phyloP scores from a whole-genome alignment of 441 rosid species.

The Sinapis alba region DNA sequence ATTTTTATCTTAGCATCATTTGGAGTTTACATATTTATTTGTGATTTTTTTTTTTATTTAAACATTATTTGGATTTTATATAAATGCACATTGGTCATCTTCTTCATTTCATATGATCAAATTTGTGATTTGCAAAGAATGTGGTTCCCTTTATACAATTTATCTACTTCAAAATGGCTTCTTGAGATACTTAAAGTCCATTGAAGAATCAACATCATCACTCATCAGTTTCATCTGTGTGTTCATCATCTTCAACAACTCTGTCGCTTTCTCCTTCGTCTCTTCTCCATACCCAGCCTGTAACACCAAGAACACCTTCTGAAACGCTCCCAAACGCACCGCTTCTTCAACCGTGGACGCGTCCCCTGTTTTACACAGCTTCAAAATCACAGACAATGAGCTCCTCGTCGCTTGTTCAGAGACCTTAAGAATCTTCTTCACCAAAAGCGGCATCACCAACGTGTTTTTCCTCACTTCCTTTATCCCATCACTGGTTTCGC shows the following conservation, averaged over 20 bases:
- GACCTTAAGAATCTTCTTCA: slow-evolving; percentile 64
- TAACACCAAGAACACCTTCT: slow-evolving; percentile 67
- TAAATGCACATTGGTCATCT: neutral
- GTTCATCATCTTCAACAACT: slow-evolving; percentile 66
- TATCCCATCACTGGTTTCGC: slow-evolving; percentile 47
- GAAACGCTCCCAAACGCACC: slow-evolving; percentile 72
- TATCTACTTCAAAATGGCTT: slow-evolving; percentile 44
- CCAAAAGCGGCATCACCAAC: slow-evolving; percentile 56
- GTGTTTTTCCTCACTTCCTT: slow-evolving; percentile 43
- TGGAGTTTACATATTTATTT: neutral
- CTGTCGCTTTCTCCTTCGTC: slow-evolving; percentile 70
- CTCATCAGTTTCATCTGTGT: slow-evolving; percentile 42
- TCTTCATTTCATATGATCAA: neutral
- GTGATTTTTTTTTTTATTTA: neutral
- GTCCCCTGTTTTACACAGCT: slow-evolving; percentile 51
- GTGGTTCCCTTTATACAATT: neutral
- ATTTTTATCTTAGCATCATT: too few species aligned
- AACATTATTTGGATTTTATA: neutral
- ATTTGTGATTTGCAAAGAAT: neutral
- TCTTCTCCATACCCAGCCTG: slow-evolving; percentile 68
- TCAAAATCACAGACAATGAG: slow-evolving; percentile 57
- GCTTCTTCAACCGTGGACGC: slow-evolving; percentile 45
- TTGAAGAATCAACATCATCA: slow-evolving; percentile 47
- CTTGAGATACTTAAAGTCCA: slow-evolving; percentile 63
- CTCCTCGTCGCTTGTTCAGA: slow-evolving; percentile 63